These are phyloP conservation scores for Digitaria exilis DNA, from an alignment of 202 grass and related monocot genomes.

Conservation along the genomic window DNA sequence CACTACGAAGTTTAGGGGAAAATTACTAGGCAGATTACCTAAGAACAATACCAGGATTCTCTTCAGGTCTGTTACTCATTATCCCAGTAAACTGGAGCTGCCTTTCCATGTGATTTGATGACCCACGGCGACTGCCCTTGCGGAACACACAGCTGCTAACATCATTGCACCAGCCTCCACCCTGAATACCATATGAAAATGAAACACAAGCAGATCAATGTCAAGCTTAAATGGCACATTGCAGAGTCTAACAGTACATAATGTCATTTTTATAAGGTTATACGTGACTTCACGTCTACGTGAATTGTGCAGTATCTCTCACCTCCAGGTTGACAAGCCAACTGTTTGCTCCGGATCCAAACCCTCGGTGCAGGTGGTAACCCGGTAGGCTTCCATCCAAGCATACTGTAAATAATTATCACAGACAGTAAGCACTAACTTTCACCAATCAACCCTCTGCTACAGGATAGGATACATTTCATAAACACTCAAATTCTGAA, in stretches of 20 bases:
- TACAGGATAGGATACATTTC: conserved; percentile 1
- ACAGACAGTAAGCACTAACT: conserved; percentile 9
- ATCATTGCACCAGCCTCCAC: conserved; percentile 86
- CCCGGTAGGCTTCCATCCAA: conserved; percentile 84
- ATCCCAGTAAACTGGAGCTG: conserved; percentile 85
- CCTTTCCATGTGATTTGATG: conserved; percentile 76
- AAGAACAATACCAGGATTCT: conserved; percentile 81
- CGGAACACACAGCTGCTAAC: conserved; percentile 61
- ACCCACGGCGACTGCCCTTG: conserved; percentile 73
- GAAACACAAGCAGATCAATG: too few relatives aligned
- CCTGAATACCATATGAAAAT: conserved; percentile 49
- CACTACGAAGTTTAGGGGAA: not conserved
- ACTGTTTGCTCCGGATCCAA: conserved; percentile 77
- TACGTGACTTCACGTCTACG: not conserved
- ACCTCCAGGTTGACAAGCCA: conserved; percentile 90
- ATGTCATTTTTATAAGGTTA: not conserved
- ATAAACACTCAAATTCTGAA: not conserved
- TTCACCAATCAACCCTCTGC: not conserved
- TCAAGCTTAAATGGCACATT: not conserved
- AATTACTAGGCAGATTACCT: not conserved
- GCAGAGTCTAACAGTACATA: not conserved
- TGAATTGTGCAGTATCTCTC: not conserved
- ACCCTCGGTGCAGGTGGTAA: conserved; percentile 84
- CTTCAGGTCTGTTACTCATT: conserved; percentile 71
- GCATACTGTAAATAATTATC: conserved; percentile 58